phyloP scores from a whole-genome alignment of 2,329 filamentous ascomycete genomes.

The Fusarium circinatum region DNA sequence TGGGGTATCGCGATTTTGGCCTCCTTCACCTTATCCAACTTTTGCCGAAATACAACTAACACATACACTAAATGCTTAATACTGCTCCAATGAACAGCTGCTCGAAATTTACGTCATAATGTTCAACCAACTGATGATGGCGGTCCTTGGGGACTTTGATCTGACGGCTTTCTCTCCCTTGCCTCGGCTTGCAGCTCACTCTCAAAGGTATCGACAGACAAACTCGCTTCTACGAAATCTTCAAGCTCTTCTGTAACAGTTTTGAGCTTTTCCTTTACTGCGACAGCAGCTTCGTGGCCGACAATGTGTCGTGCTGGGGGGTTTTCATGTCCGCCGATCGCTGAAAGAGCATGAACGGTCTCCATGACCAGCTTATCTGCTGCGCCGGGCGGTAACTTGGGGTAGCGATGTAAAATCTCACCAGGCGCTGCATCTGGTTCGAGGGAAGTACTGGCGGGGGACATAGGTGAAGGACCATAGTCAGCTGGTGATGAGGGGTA shows the following conservation, averaged over 20 bases:
- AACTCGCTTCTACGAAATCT: slow-evolving; percentile 92
- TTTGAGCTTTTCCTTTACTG: slow-evolving; percentile 95
- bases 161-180: slow-evolving; percentile 51
- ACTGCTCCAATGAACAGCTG: not conserved
- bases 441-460: slow-evolving; percentile 47
- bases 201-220: slow-evolving; percentile 81
- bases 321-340: slow-evolving; percentile 95
- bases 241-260: slow-evolving; percentile 96
- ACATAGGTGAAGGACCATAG: slow-evolving; percentile 44
- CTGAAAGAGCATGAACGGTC: slow-evolving; percentile 89
- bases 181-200: slow-evolving; percentile 65
- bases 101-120: not conserved
- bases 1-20: slow-evolving; percentile 14
- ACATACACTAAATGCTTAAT: not conserved
- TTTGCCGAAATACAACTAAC: not conserved
- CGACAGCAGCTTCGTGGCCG: slow-evolving; percentile 84
- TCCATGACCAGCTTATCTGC: slow-evolving; percentile 83
- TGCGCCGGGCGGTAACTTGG: slow-evolving; percentile 73
- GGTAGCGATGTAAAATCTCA: slow-evolving; percentile 74
- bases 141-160: slow-evolving; percentile 41
- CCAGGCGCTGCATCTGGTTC: slow-evolving; percentile 50
- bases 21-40: not conserved
- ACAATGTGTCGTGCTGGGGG: slow-evolving; percentile 95
- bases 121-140: slow-evolving; percentile 35
- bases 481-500: slow-evolving; percentile 39